Percentiles rank a stretch among this genome's conserved stretches.
Conservation (phyloP, 2,329 filamentous ascomycete genomes). For the Neodidymelliopsis sp. region DNA sequence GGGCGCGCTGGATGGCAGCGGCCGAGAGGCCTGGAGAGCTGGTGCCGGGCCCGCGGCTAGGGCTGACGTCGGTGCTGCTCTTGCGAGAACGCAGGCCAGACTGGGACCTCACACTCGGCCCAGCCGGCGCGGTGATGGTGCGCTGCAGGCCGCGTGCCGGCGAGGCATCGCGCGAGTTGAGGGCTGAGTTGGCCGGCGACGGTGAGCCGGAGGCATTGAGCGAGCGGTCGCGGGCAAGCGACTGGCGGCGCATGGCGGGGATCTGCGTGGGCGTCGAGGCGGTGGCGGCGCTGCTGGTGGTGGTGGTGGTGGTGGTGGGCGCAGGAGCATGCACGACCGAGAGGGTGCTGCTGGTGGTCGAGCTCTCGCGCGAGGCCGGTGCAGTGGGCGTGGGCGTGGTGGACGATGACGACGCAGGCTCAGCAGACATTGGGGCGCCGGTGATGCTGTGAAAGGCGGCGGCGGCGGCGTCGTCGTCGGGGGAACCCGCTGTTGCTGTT, state of each 20-base stretch:
- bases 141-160: conserved; percentile 48
- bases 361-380: conserved; percentile 13
- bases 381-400: conserved; percentile 24
- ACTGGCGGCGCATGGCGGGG: conserved; percentile 29
- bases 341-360: conserved; percentile 10
- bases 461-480: conserved; percentile 20
- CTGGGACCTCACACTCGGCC: conserved; percentile 26
- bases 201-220: conserved; percentile 44
- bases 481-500: no score
- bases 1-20: conserved; percentile 68
- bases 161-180: conserved; percentile 57
- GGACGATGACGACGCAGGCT: conserved; percentile 39
- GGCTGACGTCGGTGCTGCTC: conserved; percentile 55
- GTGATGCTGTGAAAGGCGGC: conserved; percentile 48
- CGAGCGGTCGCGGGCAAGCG: conserved; percentile 37
- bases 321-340: conserved; percentile 19
- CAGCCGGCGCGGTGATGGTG: conserved; percentile 31
- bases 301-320: conserved; percentile 18
- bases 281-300: conserved; percentile 20
- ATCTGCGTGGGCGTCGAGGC: conserved; percentile 15
- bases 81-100: conserved; percentile 51
- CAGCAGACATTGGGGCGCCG: conserved; percentile 47
- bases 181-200: conserved; percentile 53
- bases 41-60: conserved; percentile 47
- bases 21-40: conserved; percentile 64